These are phyloP conservation scores for Neonectria hederae DNA, from an alignment of 2,329 filamentous ascomycete species.

Conservation along the genomic window DNA sequence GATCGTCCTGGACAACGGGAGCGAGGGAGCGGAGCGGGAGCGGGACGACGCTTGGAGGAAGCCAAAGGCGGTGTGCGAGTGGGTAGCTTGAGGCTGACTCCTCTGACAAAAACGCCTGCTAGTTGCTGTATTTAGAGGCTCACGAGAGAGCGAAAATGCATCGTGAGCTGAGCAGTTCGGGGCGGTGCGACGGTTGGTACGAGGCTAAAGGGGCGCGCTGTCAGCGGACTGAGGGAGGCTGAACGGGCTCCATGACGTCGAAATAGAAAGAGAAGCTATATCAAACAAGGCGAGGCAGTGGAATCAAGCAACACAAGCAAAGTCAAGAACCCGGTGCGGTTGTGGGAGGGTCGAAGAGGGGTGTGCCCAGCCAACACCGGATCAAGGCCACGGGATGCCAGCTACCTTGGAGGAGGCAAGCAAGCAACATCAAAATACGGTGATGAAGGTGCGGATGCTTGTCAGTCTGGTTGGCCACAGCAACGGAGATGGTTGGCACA, in stretches of 20 bases:
- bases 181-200: slow-evolving; percentile 14
- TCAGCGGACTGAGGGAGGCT: slow-evolving; percentile 9
- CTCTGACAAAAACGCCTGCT: neutral
- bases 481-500: slow-evolving; percentile 16
- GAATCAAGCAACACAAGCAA: neutral
- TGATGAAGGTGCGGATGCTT: slow-evolving; percentile 7
- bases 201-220: neutral
- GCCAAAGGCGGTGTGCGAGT: slow-evolving; percentile 40
- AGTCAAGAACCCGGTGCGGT: neutral
- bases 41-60: slow-evolving; percentile 38
- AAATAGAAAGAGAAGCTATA: neutral
- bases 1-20: slow-evolving; percentile 40
- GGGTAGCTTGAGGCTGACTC: slow-evolving; percentile 35
- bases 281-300: slow-evolving; percentile 3
- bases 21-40: slow-evolving; percentile 40
- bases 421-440: slow-evolving; percentile 12
- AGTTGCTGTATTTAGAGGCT: slow-evolving; percentile 8
- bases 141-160: slow-evolving; percentile 6
- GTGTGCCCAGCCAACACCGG: neutral
- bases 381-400: slow-evolving; percentile 1
- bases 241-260: slow-evolving; percentile 4
- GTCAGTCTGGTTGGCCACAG: slow-evolving; percentile 10
- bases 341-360: neutral
- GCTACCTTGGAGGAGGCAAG: neutral
- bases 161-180: slow-evolving; percentile 2